Evolutionary conservation across 2,329 filamentous ascomycete species (phyloP), one percentile per base, ranked within the genome.

Genomic region (Venturia effusa): DNA sequence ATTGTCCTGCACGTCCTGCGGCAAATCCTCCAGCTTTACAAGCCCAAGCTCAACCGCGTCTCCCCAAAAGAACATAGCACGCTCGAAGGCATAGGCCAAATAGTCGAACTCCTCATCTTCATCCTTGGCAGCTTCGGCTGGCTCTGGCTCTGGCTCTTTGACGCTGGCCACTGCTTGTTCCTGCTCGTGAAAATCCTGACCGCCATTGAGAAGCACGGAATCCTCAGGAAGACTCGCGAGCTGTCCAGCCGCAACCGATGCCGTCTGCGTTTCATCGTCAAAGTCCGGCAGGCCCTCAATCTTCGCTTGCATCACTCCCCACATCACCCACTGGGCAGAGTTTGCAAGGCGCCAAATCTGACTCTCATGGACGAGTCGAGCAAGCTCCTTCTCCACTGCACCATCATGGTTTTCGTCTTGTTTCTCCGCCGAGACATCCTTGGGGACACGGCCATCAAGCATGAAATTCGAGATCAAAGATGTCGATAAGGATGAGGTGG

Each of bases 231-330:
- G 30, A 17, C 13, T 60, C 3, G 27, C 15, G 22, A 51, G 60
- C 22, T 37, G n/a, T 15, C 61, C 61, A 8, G 61, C 61, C 15
- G 61, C 61, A 24, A 63, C 51, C 17, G 61, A 45, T 10, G 61
- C 61, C 24, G 41, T 57, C 24, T 63, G 61, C 0, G 61, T 68
- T 66, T 19, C 71, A 1, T 68, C 69, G 17, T 75, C 76, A 41
- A 79, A 78, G 19, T 77, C 76, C 22, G 88, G 84, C 72, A 93
- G 80, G 0, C 87, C 90, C 0, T 90, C 86, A 1, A 96, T 81
- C 73, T 94, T 92, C 59, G 94, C 93, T 76, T 99, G 94, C 61
- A 99, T 89, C 66, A 97, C 90, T 30, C 94, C 94, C 94, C 94
- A 99, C 1, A 92, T 90, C 30, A 95, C 85, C 94, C 94, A 99